Conservation (phyloP, 2,329 filamentous ascomycete genomes). For the Sclerotinia spermophila region DNA sequence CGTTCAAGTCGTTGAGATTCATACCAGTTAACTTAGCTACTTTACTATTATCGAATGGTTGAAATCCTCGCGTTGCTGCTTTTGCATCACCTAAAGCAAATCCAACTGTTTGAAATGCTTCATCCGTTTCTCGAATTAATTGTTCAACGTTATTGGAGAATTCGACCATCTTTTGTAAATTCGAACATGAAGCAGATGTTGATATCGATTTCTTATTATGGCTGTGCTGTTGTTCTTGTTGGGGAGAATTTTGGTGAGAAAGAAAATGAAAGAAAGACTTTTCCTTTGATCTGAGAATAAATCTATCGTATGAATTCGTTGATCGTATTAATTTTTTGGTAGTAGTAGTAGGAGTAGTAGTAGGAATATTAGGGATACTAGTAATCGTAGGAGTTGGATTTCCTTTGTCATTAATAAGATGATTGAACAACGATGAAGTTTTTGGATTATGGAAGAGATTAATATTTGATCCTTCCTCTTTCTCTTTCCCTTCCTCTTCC, state of each 20-base stretch:
- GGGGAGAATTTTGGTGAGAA: background rate
- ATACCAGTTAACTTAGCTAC: background rate
- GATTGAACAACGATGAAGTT: background rate
- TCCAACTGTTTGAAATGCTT: constrained; percentile 48
- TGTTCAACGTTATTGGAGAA: constrained; percentile 38
- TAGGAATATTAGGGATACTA: background rate
- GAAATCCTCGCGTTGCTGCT: constrained; percentile 34
- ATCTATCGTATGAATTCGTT: constrained; percentile 3
- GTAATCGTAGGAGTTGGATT: background rate
- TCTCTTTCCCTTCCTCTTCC: background rate
- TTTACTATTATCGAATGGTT: constrained; percentile 17
- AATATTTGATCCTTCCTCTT: background rate
- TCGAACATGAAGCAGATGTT: constrained; percentile 28
- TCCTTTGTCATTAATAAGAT: constrained; percentile 3
- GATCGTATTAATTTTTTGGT: background rate
- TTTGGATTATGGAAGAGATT: constrained; percentile 8
- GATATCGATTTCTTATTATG: background rate
- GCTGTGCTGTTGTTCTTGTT: background rate
- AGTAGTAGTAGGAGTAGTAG: background rate
- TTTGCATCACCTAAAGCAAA: constrained; percentile 42
- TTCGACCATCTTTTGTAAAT: constrained; percentile 27
- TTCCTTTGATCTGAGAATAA: background rate
- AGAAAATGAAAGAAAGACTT: background rate
- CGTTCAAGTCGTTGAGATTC: background rate
- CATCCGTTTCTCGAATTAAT: constrained; percentile 49